Percentiles rank a stretch among this genome's conserved stretches.
phyloP scores from a whole-genome alignment of 495 filamentous ascomycete genomes.

The Pseudotulostoma volvatum region DNA sequence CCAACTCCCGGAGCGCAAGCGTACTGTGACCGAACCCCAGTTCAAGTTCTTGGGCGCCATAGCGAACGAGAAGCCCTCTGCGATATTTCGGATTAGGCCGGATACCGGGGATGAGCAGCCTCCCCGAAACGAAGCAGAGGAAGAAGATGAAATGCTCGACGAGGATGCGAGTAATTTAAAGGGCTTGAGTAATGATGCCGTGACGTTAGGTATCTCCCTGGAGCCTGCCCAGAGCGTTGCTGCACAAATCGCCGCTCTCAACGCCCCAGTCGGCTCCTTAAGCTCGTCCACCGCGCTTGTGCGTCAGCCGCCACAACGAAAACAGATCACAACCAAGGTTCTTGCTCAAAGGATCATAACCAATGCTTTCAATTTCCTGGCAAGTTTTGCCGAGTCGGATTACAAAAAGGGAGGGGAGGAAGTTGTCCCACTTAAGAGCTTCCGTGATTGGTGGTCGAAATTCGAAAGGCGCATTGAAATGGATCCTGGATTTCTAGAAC shows the following conservation, averaged over 20 bases:
- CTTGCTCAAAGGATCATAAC: slow-evolving; percentile 86
- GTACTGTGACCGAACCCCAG: slow-evolving; percentile 22
- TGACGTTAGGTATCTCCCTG: slow-evolving; percentile 68
- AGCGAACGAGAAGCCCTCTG: slow-evolving; percentile 72
- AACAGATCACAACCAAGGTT: slow-evolving; percentile 43
- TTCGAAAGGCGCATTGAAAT: slow-evolving; percentile 78
- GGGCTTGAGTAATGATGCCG: slow-evolving; percentile 16
- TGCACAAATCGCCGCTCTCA: slow-evolving; percentile 43
- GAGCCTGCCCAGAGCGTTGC: slow-evolving; percentile 60
- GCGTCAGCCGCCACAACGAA: slow-evolving; percentile 16
- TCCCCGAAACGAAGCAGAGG: slow-evolving; percentile 15
- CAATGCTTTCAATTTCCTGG: slow-evolving; percentile 94
- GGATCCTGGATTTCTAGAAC: slow-evolving; percentile 82
- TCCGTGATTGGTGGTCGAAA: slow-evolving; percentile 94
- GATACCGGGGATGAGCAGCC: slow-evolving; percentile 4
- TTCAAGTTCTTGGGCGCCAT: slow-evolving; percentile 80
- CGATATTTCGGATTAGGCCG: slow-evolving; percentile 57
- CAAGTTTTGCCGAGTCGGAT: slow-evolving; percentile 55
- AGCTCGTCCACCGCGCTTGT: slow-evolving; percentile 19
- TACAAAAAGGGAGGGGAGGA: slow-evolving; percentile 42
- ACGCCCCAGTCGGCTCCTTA: slow-evolving; percentile 18
- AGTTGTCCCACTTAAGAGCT: slow-evolving; percentile 75
- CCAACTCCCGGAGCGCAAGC: slow-evolving; percentile 35
- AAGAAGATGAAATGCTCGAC: slow-evolving; percentile 31
- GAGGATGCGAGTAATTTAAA: slow-evolving; percentile 12